Evolutionary conservation across 805 yeast species (phyloP).

Genomic region (Candida vaughaniae): DNA sequence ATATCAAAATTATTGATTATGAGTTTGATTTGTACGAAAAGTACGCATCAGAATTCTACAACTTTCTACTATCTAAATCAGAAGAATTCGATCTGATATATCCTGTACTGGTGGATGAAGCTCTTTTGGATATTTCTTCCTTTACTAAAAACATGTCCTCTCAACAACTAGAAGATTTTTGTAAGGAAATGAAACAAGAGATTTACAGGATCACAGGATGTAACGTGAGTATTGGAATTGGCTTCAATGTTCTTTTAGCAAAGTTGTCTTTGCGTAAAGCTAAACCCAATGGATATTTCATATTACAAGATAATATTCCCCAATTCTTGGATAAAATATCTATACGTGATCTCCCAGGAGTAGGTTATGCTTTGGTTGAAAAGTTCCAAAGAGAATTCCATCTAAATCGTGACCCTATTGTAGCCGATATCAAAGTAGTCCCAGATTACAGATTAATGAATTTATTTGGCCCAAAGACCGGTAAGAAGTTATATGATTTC

Average conservation of each 20-base stretch:
- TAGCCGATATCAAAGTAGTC: conserved; percentile 40
- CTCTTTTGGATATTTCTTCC: conserved; percentile 63
- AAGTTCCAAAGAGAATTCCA: conserved; percentile 42
- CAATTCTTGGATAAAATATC: conserved; percentile 36
- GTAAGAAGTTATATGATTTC: conserved; percentile 57
- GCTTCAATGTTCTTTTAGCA: conserved; percentile 71
- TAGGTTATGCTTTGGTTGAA: conserved; percentile 51
- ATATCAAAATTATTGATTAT: conserved; percentile 61
- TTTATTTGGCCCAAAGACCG: conserved; percentile 69
- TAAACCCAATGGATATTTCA: conserved; percentile 71
- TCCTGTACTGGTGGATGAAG: conserved; percentile 93
- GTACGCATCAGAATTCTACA: conserved; percentile 64
- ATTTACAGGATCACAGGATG: conserved; percentile 53
- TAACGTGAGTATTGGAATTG: conserved; percentile 78
- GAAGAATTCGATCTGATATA: conserved; percentile 50
- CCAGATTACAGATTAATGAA: conserved; percentile 37
- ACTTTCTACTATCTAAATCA: conserved; percentile 46
- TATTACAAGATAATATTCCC: conserved; percentile 29
- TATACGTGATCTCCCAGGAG: conserved; percentile 55
- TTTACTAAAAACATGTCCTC: conserved; percentile 15
- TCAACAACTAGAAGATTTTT: conserved; percentile 16
- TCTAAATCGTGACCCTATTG: conserved; percentile 17
- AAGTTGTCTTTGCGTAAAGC: conserved; percentile 70
- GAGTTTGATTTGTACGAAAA: conserved; percentile 72
- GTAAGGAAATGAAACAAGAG: conserved; percentile 35